These are phyloP conservation scores for Cryptococcus neoformans DNA, from an alignment of 1,284 basidiomycete genomes.

Conservation along the genomic window DNA sequence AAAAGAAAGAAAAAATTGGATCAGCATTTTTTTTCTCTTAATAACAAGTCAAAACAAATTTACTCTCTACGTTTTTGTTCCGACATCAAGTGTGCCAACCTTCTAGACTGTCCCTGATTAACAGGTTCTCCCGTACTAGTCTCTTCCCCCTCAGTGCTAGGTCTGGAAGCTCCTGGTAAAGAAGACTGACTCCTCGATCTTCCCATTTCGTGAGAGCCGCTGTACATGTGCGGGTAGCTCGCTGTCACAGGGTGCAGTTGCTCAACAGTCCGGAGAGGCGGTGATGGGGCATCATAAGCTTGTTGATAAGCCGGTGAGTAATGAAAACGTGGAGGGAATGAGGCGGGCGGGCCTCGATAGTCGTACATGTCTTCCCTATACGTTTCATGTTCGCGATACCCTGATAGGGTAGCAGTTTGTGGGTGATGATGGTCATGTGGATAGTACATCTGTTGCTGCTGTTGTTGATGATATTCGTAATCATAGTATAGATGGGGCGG, in stretches of 20 bases:
- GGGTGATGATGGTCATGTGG: background rate
- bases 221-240: background rate
- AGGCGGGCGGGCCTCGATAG: background rate
- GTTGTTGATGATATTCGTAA: conserved; percentile 1
- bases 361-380: background rate
- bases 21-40: background rate
- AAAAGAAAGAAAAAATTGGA: background rate
- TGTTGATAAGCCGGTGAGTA: background rate
- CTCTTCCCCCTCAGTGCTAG: background rate
- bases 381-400: background rate
- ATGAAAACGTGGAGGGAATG: background rate
- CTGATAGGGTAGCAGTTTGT: background rate
- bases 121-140: conserved; percentile 6
- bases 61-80: conserved; percentile 48
- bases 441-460: background rate
- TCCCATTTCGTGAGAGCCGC: background rate
- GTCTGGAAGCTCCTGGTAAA: conserved; percentile 7
- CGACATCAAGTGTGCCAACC: conserved; percentile 43
- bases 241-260: background rate
- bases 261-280: conserved; percentile 7
- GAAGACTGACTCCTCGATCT: conserved; percentile 14
- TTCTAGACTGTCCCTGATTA: conserved; percentile 31
- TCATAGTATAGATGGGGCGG: background rate
- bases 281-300: conserved; percentile 12
- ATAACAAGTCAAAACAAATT: conserved; percentile 11